Base-by-base conservation (phyloP, 1,284 basidiomycete genomes). In the Ceratobasidium sp. region DNA sequence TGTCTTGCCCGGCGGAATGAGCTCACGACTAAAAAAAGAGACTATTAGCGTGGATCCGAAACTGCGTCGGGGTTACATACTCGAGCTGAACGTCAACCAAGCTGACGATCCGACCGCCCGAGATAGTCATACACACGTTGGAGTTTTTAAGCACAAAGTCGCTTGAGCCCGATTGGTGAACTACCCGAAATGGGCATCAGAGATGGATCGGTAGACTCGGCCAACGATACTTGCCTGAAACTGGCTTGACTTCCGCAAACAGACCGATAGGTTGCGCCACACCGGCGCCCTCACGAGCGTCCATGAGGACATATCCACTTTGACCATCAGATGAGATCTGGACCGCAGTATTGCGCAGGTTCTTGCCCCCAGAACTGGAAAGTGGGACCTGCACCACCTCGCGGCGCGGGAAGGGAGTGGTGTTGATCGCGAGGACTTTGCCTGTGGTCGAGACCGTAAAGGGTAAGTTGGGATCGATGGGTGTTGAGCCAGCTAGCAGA, bases 51-150 rank as follows among this genome's bases (percentile, higher is more conserved):
- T 40, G 12, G 34, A 15, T 22, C 20, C n/a, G 45, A 29, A 13
- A 53, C 17, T 43, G 17, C 10, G 34, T 7, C 40, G 55, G 17
- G 17, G 29, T 32, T 5, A 80, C 83, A 5, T 73, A 90, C 87
- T 84, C 84, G 6, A 89, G 82, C 57, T 84, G 84, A 25, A 91
- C 84, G 76, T 98, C 95, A 29, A 87, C 75, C 69, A 97, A 78
- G 75, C 92, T 94, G 5, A 85, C 88, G 70, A 98, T 94, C 22
- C 95, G 82, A 1, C 95, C 95, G 13, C 86, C 82, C 0, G 86
- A 84, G 72, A 97, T 87, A 1, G 86, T 93, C 72, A 97, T 79
- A 75, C 89, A 85, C 12, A 97, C 81, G 38, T 81, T 85, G 8
- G 85, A 79, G 76, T 93, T 96, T 62, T 84, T 82, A 67, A 96